Conservation (phyloP, 164 flowering plant species). For the Platanus orientalis region DNA sequence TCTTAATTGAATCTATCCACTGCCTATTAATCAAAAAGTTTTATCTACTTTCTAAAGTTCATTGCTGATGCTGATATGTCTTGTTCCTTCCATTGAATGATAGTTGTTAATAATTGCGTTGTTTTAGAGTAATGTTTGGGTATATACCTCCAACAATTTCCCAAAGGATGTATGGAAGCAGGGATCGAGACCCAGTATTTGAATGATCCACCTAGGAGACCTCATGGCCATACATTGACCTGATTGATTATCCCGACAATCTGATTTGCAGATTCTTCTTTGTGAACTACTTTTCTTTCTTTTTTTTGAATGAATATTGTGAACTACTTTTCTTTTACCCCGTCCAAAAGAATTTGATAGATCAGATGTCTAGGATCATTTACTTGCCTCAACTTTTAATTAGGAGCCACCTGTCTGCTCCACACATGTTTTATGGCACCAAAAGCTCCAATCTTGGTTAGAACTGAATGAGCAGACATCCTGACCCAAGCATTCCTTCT, state of each 20-base stretch:
- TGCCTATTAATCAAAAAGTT: too few species aligned
- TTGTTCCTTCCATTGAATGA: too few species aligned
- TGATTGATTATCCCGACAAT: not conserved
- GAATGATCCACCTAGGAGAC: not conserved
- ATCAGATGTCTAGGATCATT: not conserved
- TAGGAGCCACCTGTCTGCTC: too few species aligned
- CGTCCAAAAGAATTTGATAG: not conserved
- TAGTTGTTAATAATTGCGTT: too few species aligned
- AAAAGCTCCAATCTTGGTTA: too few species aligned
- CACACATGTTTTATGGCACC: not conserved
- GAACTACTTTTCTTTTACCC: too few species aligned
- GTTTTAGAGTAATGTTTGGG: too few species aligned
- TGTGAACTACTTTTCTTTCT: not conserved
- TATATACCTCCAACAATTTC: too few species aligned
- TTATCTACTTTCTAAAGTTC: not conserved
- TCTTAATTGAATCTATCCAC: too few species aligned
- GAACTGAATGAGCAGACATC: not conserved
- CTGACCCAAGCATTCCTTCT: not conserved
- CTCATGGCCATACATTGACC: not conserved
- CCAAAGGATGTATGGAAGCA: not conserved
- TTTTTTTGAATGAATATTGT: not conserved
- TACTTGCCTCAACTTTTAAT: too few species aligned
- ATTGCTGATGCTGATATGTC: too few species aligned
- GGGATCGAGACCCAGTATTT: not conserved
- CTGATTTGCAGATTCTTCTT: not conserved